Percentiles rank a stretch among this genome's conserved stretches.
phyloP scores from a whole-genome alignment of 371 early-diverging fungal genomes.

The Mortierella sp. region DNA sequence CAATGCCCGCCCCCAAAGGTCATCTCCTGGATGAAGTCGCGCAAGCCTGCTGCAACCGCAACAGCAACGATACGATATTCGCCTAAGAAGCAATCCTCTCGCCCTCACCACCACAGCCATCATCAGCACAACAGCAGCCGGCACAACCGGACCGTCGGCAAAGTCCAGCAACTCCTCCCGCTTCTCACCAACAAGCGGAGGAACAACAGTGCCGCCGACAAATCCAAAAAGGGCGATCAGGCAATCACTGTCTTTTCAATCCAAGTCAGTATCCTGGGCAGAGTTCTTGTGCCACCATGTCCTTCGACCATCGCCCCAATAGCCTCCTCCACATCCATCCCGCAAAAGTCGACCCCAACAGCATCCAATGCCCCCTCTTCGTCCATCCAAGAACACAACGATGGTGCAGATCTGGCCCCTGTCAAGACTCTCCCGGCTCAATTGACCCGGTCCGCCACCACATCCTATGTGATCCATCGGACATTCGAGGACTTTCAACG shows the following conservation, averaged over 20 bases:
- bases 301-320: not conserved
- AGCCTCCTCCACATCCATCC: not conserved
- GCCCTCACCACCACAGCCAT: conserved; percentile 5
- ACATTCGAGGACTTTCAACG: conserved; percentile 49
- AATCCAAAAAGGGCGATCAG: conserved; percentile 19
- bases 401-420: conserved; percentile 14
- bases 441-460: conserved; percentile 40
- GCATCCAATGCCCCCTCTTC: not conserved
- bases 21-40: conserved; percentile 53
- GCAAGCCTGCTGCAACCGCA: conserved; percentile 14
- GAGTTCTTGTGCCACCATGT: conserved; percentile 30
- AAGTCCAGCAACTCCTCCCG: conserved; percentile 20
- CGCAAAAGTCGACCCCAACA: not conserved
- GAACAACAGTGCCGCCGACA: not conserved
- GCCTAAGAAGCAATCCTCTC: not conserved
- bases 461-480: conserved; percentile 51
- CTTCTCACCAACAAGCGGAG: conserved; percentile 21
- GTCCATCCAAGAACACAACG: not conserved
- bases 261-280: conserved; percentile 48
- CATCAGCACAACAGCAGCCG: conserved; percentile 20
- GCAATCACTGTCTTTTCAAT: conserved; percentile 44
- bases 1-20: conserved; percentile 46
- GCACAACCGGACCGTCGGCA: conserved; percentile 14
- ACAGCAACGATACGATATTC: conserved; percentile 1
- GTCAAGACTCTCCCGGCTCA: conserved; percentile 39